These are phyloP conservation scores for Rhexocercosporidium sp. DNA, from an alignment of 2,329 filamentous ascomycete genomes.

Conservation along the genomic window DNA sequence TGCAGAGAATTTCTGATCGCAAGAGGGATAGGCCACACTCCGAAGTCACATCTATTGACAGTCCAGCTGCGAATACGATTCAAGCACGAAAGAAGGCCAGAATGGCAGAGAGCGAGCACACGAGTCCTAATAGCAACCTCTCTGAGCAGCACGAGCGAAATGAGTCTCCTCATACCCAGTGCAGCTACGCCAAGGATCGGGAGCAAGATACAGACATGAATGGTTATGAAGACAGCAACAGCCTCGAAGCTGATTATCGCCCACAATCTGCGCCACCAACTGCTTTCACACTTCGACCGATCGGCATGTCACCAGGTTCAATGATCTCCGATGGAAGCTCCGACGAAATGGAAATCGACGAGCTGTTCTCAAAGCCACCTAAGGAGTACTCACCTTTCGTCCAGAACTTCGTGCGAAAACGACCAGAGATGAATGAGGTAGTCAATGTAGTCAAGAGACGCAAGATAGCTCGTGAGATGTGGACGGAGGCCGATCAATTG, in stretches of 20 bases:
- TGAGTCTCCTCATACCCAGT: neutral
- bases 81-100: neutral
- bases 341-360: slow-evolving; percentile 11
- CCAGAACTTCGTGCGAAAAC: slow-evolving; percentile 22
- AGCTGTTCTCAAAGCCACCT: slow-evolving; percentile 4
- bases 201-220: neutral
- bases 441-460: slow-evolving; percentile 29
- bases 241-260: neutral
- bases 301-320: neutral
- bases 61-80: neutral
- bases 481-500: slow-evolving; percentile 26
- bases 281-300: slow-evolving; percentile 7
- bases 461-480: slow-evolving; percentile 31
- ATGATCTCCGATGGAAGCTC: slow-evolving; percentile 5
- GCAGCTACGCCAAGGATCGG: neutral
- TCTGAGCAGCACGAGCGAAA: neutral
- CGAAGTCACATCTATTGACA: neutral
- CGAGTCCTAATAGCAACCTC: neutral
- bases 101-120: neutral
- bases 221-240: neutral
- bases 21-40: neutral
- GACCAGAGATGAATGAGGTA: slow-evolving; percentile 30
- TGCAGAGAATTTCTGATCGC: neutral
- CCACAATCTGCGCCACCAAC: neutral
- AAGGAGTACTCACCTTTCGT: slow-evolving; percentile 32